Evolutionary conservation across 441 rosid species (phyloP), one percentile per base, ranked within the genome.

Genomic region (Populus hybrid): DNA sequence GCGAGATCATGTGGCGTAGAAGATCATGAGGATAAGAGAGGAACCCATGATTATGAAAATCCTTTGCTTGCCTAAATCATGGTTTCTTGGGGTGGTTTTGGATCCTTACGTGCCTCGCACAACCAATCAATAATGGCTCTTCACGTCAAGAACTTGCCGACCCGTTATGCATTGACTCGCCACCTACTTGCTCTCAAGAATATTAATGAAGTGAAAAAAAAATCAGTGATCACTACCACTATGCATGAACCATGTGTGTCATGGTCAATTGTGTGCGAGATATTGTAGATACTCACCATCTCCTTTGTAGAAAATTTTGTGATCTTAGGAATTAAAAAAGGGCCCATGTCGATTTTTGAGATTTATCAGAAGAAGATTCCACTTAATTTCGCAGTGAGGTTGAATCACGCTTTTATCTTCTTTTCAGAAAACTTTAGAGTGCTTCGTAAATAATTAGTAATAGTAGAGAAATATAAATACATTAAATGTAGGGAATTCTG

Each of bases 71-170:
- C 21, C 69, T 12, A 38, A 77, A 70, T 67, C 68, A 38, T 67
- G 8, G 5, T 73, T 72, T 76, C 65, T 72, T 76, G 54, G 75
- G 24, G 64, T 78, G 76, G 12, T 26, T 30, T 57, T 69, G 66
- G 54, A 38, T 80, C 24, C 67, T 80, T 76, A 83, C 88, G 84
- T 85, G 86, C 84, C 68, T 1, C 80, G 79, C 88, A 83, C 83
- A 78, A 71, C 72, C 82, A 68, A 69, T 28, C 75, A 72, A 69
- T 72, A n/a, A 35, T 78, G 35, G 6, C 10, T 23, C 67, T 38
- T 73, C 71, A 81, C 78, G 76, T 85, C 66, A 71, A 76, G 85
- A 79, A 86, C 84, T 81, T 76, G 85, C 67, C 82, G 73, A 73
- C 86, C 75, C 82, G 72, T 83, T 16, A 70, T 77, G 77, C 35